Conservation (phyloP, 768 basidiomycete species). For the Russula compacta region DNA sequence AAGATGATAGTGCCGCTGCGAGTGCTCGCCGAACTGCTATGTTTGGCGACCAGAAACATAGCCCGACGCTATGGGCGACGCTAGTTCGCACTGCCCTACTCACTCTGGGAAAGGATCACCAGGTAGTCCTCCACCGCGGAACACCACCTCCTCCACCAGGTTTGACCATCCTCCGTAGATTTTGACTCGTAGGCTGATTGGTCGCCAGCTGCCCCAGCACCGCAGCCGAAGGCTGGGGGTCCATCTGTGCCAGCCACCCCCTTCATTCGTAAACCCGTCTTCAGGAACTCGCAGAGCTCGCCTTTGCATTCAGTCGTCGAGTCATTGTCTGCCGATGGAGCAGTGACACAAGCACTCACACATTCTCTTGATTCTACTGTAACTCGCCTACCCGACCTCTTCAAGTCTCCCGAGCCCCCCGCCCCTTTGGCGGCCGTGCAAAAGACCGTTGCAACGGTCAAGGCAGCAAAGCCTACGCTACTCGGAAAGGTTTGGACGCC, state of each 20-base stretch:
- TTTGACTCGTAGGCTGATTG: conserved; percentile 14
- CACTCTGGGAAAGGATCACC: conserved; percentile 60
- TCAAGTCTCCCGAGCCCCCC: conserved; percentile 23
- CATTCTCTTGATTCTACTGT: conserved; percentile 42
- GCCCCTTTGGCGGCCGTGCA: conserved; percentile 19
- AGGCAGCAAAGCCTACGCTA: conserved; percentile 6
- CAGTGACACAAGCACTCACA: conserved; percentile 33
- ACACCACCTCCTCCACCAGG: conserved; percentile 27
- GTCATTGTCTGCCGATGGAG: conserved; percentile 49
- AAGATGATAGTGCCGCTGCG: conserved; percentile 34
- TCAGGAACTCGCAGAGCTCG: conserved; percentile 36
- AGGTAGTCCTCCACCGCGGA: conserved; percentile 53
- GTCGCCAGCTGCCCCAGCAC: conserved; percentile 25
- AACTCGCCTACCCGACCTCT: conserved; percentile 42
- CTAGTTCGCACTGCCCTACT: conserved; percentile 52
- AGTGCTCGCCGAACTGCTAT: conserved; percentile 42
- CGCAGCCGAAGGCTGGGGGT: conserved; percentile 30
- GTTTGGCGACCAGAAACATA: conserved; percentile 62
- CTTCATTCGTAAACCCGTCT: conserved; percentile 35
- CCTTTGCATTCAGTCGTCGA: conserved; percentile 46
- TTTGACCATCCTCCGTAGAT: neutral
- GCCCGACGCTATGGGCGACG: conserved; percentile 53
- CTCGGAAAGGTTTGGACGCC: neutral
- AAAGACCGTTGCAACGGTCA: conserved; percentile 23
- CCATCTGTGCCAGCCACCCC: conserved; percentile 32